Base-by-base conservation (phyloP, 495 filamentous ascomycete genomes). In the Zalerion maritima region DNA sequence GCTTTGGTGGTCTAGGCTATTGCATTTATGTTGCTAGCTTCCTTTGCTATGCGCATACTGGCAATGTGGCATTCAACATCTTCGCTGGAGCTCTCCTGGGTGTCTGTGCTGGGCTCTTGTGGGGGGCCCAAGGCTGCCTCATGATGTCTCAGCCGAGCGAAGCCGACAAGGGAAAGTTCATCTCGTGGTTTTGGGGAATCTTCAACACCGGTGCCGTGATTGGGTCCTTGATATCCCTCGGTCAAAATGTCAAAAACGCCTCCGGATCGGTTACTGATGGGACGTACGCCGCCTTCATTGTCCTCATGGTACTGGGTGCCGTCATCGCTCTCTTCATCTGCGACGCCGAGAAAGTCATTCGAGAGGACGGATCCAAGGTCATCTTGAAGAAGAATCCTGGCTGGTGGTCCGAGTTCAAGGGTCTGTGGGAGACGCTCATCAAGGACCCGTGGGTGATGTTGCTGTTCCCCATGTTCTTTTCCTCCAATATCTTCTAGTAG, bases 71-170 rank as follows among this genome's bases (percentile, higher is more conserved):
- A 8, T 75, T 91, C 42, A 78, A 81, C 35, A 73, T 82, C 33
- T 83, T 83, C 34, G 72, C 78, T 24, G 80, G 80, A 31, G 74
- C 73, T 10, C 62, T 79, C 14, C 65, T 83, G 22, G 74, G 74
- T 59, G 55, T 81, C 26, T 93, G 83, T 54, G 85, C 81, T 16
- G 85, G 81, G 45, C 52, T 93, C 21, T 62, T 94, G 18, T 94
- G 85, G 86, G 81, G 75, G 34, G 86, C 83, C 0, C 86, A 94
- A 55, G 86, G 86, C 34, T 80, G 83, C 14, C 80, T 94, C 46
- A 93, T 94, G 86, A 86, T 93, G 76, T 74, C 78, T 32, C 94
- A 94, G 50, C 86, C 86, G 1, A 58, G 66, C 24, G 86, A 94
- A 46, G 54, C 67, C 11, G 61, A 72, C 26, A 94, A 94, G 58